Evolutionary conservation across 441 rosid species (phyloP).

Genomic region (Eugenia klotzschiana): DNA sequence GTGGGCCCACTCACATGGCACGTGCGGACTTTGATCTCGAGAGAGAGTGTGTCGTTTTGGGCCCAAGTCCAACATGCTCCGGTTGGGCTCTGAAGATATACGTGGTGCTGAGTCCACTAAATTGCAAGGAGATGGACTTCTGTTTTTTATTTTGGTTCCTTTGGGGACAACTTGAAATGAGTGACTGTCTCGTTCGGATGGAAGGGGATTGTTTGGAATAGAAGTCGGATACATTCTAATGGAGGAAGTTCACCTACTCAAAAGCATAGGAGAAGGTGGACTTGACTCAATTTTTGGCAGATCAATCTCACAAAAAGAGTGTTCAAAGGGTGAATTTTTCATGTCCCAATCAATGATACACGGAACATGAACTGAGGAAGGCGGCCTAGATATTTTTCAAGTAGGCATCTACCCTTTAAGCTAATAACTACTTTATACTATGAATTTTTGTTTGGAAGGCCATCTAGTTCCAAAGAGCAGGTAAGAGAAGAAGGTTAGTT

Average conservation of each 20-base stretch:
- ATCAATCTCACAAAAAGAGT: not conserved
- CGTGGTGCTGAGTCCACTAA: too few species aligned
- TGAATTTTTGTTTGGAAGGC: too few species aligned
- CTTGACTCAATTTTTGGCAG: not conserved
- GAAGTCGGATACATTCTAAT: not conserved
- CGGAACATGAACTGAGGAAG: accelerated
- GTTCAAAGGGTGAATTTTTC: not conserved
- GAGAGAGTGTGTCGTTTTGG: not conserved
- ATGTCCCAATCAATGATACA: not conserved
- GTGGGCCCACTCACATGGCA: not conserved
- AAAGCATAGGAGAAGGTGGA: not conserved
- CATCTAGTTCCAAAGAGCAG: not conserved
- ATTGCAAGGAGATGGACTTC: not conserved
- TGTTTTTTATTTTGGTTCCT: not conserved
- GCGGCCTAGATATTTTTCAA: not conserved
- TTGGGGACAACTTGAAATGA: not conserved
- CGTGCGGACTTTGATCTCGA: not conserved
- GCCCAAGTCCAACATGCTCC: not conserved
- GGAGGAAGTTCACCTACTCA: not conserved
- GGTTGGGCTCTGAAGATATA: not conserved
- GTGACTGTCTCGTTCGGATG: not conserved
- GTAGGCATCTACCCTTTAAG: not conserved
- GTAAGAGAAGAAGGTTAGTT: not conserved
- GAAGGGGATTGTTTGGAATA: not conserved
- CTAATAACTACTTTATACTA: not conserved